These are phyloP conservation scores for Spiromastix sp. DNA, from an alignment of 2,329 filamentous ascomycete genomes.

Conservation along the genomic window DNA sequence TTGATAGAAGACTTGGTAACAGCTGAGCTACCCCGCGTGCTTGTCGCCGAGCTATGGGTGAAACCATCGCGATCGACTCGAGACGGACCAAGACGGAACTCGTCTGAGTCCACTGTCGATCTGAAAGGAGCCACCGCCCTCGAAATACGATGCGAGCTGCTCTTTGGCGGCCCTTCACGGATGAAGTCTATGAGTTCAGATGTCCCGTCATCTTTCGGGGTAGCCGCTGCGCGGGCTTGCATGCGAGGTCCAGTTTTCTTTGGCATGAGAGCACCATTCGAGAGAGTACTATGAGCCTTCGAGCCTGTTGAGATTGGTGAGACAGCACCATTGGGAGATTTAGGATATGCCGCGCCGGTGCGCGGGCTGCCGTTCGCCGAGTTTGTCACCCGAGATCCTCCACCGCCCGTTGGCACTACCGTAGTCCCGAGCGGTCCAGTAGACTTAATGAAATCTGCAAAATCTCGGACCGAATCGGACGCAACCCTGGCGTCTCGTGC, in stretches of 20 bases:
- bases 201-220: slow-evolving; percentile 54
- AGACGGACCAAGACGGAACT: slow-evolving; percentile 35
- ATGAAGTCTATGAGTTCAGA: slow-evolving; percentile 95
- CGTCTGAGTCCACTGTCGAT: slow-evolving; percentile 76
- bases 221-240: slow-evolving; percentile 61
- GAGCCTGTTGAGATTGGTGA: slow-evolving; percentile 11
- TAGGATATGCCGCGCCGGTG: not conserved
- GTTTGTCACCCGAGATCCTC: not conserved
- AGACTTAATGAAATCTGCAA: slow-evolving; percentile 81
- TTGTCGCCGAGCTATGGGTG: slow-evolving; percentile 30
- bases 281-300: slow-evolving; percentile 13
- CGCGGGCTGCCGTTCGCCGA: not conserved
- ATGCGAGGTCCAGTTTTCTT: slow-evolving; percentile 38
- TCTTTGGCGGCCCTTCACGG: slow-evolving; percentile 64
- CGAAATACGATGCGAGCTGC: slow-evolving; percentile 61
- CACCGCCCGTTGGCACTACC: not conserved
- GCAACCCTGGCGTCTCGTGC: slow-evolving; percentile 65
- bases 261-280: no score
- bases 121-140: slow-evolving; percentile 77
- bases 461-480: slow-evolving; percentile 64
- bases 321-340: not conserved
- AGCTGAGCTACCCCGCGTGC: slow-evolving; percentile 43
- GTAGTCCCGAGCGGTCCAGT: slow-evolving; percentile 52
- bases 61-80: slow-evolving; percentile 18
- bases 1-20: slow-evolving; percentile 49